Conservation (phyloP, 2,329 filamentous ascomycete species). For the Neonectria sp. region DNA sequence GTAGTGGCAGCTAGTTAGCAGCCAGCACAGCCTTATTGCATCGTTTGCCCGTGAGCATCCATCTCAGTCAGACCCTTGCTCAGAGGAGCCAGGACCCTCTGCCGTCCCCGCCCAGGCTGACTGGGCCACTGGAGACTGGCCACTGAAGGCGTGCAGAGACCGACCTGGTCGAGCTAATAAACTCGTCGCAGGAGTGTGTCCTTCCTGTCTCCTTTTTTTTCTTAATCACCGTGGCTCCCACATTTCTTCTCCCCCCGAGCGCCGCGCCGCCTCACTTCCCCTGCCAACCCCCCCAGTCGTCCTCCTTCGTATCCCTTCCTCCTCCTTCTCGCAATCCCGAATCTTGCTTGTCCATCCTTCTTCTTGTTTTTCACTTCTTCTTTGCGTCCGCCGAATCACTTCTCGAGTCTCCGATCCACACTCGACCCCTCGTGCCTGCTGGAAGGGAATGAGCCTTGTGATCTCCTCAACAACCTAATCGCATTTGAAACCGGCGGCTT, state of each 20-base stretch:
- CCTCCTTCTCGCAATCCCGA: constrained; percentile 16
- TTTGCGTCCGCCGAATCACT: constrained; percentile 30
- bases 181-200: not conserved
- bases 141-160: constrained; percentile 25
- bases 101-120: constrained; percentile 17
- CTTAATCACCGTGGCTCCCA: constrained; percentile 25
- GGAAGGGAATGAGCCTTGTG: constrained; percentile 13
- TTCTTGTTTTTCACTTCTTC: constrained; percentile 28
- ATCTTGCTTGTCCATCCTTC: constrained; percentile 24
- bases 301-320: constrained; percentile 3
- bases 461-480: constrained; percentile 1
- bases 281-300: not conserved
- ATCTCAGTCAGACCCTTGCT: constrained; percentile 8
- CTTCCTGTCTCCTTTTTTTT: constrained; percentile 18
- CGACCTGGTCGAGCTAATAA: not conserved
- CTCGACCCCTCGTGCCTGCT: constrained; percentile 13
- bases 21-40: constrained; percentile 40
- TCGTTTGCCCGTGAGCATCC: constrained; percentile 29
- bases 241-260: constrained; percentile 9
- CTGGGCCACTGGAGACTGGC: constrained; percentile 3
- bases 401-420: constrained; percentile 19
- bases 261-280: constrained; percentile 16
- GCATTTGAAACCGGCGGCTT: constrained; percentile 7
- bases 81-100: not conserved
- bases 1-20: no score